Evolutionary conservation across 176 grass and related monocot genomes (phyloP), one percentile per base, ranked within the genome.

Genomic region (Raddia distichophylla): DNA sequence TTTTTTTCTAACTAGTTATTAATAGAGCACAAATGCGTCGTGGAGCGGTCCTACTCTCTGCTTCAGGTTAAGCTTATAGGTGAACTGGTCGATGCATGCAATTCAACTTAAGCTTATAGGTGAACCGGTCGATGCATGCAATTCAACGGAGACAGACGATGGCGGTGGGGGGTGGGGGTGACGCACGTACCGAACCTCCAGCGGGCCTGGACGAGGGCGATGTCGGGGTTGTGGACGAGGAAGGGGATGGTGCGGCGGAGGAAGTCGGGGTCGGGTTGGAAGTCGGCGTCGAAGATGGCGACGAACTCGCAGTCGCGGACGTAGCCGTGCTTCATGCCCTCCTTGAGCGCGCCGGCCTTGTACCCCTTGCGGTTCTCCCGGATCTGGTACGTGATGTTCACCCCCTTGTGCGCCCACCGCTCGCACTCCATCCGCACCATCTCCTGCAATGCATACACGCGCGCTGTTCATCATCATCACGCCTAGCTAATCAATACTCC

Each of bases 311-410:
- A 98, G 1, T 76, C 72, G 7, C 89, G 71, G 13, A 98, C 95
- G 83, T 98, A 98, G 10, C 85, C 80, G 82, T 94, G 90, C 80
- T 79, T 88, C 95, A 98, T 98, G 7, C 95, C 95, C 11, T 87
- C 88, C 58, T 80, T 84, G 4, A 98, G 92, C 47, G 95, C 95
- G 1, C 92, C 95, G 7, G 95, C 95, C 84, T 98, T 98, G 90
- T 95, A 95, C 1, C 93, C 93, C 45, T 64, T 88, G 0, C 96
- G 86, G 82, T 95, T 89, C 33, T 99, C 93, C 5, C 96, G 78
- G 77, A 93, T 90, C 87, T 99, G 93, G 84, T 99, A 99, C 84
- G 94, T 95, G 22, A 99, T 93, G 85, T 93, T 90, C 34, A 95
- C 81, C 44, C 96, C 96, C 73, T 95, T 95, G 61, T 87, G 90